Base-by-base conservation (phyloP, 176 grass and related monocot species). In the Otatea glauca region DNA sequence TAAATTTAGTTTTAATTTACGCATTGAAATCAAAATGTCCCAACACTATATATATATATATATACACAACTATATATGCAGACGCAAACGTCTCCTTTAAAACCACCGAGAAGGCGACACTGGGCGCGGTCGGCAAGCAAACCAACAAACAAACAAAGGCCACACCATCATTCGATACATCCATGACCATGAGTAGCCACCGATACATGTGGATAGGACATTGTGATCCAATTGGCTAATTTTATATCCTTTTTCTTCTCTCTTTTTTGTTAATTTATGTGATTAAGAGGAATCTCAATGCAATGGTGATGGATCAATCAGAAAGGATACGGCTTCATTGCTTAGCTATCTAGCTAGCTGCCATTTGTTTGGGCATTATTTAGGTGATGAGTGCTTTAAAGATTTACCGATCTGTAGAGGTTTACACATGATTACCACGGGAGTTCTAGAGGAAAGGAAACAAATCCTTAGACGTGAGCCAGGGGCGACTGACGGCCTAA, bases 101-200 rank as follows among this genome's bases (percentile, higher is more conserved):
- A 69, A 69, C 54, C 3, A 51, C 5, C n/a, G 2, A 71, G 80
- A 88, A 16, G 25, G 58, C 3, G 81, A 84, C 9, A 32, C n/a
- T 90, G 15, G 50, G 79, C 2, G 4, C 78, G 84, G 88, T 77
- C 88, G 88, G 84, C 84, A 86, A 90, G 84, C 79, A 86, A 83
- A 60, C 38, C 7, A 61, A 58, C 48, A 67, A 90, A 29, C 66
- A 0, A 81, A 89, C 87, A 81, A 82, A 45, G 44, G 27, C 51
- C 44, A 18, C 2, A 55, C 2, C 14, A 80, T 59, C 58, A 27
- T 83, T 39, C 23, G 27, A 56, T 21, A 56, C 24, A 60, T 24
- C n/a, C 35, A 35, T 76, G 71, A 68, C n/a, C 35, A 35, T 76
- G 71, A 68, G 13, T 3, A 60, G 38, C 37, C n/a, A 16, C 14